phyloP scores from a whole-genome alignment of 2,329 filamentous ascomycete genomes.

The Fusarium sambucinum region DNA sequence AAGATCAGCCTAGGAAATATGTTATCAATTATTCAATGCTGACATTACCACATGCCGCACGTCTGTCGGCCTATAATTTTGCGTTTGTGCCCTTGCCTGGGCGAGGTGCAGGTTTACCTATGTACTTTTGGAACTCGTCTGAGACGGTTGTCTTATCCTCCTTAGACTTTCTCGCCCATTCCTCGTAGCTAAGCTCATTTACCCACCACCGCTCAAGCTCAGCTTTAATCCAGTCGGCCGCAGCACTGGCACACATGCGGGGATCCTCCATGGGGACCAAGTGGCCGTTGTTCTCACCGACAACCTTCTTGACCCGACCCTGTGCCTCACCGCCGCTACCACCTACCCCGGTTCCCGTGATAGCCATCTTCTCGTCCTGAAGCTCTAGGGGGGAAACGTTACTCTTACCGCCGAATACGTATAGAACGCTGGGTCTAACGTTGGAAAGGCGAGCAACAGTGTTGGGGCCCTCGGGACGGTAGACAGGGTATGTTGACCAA shows the following conservation, averaged over 20 bases:
- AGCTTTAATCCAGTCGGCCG: constrained; percentile 67
- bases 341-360: constrained; percentile 74
- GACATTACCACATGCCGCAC: background rate
- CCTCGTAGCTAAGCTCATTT: constrained; percentile 68
- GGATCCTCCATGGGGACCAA: constrained; percentile 87
- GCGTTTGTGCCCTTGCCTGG: constrained; percentile 43
- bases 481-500: constrained; percentile 66
- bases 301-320: constrained; percentile 75
- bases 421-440: constrained; percentile 74
- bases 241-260: constrained; percentile 70
- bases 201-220: constrained; percentile 69
- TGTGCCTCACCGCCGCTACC: constrained; percentile 74
- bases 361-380: constrained; percentile 68
- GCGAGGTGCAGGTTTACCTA: constrained; percentile 49
- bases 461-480: constrained; percentile 72
- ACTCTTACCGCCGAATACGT: constrained; percentile 74
- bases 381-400: constrained; percentile 64
- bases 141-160: constrained; percentile 65
- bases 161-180: constrained; percentile 64
- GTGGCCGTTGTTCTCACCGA: constrained; percentile 77
- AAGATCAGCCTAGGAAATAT: background rate
- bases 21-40: background rate
- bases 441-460: constrained; percentile 69
- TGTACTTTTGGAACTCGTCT: constrained; percentile 68
- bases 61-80: constrained; percentile 46